These are phyloP conservation scores for Paecilomyces sp. DNA, from an alignment of 2,329 filamentous ascomycete species.

Conservation along the genomic window DNA sequence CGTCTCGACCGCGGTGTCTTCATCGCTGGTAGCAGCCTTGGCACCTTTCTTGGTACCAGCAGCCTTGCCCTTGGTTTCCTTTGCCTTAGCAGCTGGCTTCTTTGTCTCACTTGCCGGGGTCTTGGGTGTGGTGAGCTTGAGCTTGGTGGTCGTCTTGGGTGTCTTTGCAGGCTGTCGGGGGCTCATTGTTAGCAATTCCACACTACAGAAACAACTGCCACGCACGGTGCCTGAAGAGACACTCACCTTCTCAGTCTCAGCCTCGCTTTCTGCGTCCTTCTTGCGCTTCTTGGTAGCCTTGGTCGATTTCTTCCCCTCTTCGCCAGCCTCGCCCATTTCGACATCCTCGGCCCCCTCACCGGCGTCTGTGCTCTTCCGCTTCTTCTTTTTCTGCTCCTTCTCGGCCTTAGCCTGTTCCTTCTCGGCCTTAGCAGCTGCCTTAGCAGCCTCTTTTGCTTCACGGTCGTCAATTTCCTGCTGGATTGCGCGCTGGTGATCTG, in stretches of 20 bases:
- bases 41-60: conserved; percentile 52
- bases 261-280: conserved; percentile 58
- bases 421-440: conserved; percentile 46
- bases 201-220: background rate
- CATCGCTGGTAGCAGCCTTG: conserved; percentile 47
- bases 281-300: conserved; percentile 72
- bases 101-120: conserved; percentile 45
- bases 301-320: conserved; percentile 40
- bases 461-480: conserved; percentile 55
- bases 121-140: conserved; percentile 52
- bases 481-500: conserved; percentile 49
- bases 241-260: conserved; percentile 63
- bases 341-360: conserved; percentile 50
- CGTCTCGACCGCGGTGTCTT: conserved; percentile 50
- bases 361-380: conserved; percentile 37
- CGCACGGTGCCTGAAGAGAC: background rate
- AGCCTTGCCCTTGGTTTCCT: conserved; percentile 50
- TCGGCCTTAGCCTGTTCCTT: conserved; percentile 38
- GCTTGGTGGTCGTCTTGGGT: conserved; percentile 54
- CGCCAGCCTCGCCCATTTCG: conserved; percentile 42
- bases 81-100: conserved; percentile 45
- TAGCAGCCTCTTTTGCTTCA: conserved; percentile 57
- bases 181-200: conserved; percentile 17
- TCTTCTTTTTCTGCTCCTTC: conserved; percentile 45
- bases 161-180: conserved; percentile 50